phyloP scores from a whole-genome alignment of 805 yeast species.

The Wickerhamomyces bovis region DNA sequence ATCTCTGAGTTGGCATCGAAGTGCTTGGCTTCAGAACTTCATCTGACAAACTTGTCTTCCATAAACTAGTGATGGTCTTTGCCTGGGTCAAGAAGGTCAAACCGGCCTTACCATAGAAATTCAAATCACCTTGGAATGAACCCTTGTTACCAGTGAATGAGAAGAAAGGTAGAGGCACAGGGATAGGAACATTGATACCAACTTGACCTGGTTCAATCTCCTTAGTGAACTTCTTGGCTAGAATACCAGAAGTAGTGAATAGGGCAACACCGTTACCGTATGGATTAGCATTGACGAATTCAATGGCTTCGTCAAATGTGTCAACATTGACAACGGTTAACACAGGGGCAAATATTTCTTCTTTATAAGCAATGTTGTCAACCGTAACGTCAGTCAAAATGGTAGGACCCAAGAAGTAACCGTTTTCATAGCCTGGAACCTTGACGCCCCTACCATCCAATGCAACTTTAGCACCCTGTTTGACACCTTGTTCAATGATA shows the following conservation, averaged over 20 bases:
- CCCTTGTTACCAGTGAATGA: slow-evolving; percentile 74
- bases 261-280: slow-evolving; percentile 72
- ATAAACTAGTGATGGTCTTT: slow-evolving; percentile 65
- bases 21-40: slow-evolving; percentile 47
- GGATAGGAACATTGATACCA: slow-evolving; percentile 74
- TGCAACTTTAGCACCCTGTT: slow-evolving; percentile 51
- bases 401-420: slow-evolving; percentile 72
- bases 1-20: slow-evolving; percentile 57
- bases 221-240: slow-evolving; percentile 65
- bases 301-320: slow-evolving; percentile 67
- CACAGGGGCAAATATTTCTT: slow-evolving; percentile 75
- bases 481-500: slow-evolving; percentile 46
- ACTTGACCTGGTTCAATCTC: slow-evolving; percentile 71
- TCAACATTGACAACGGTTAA: slow-evolving; percentile 55
- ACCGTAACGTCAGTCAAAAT: slow-evolving; percentile 54
- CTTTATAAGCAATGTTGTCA: slow-evolving; percentile 61
- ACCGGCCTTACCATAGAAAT: slow-evolving; percentile 77
- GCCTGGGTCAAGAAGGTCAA: slow-evolving; percentile 65
- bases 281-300: slow-evolving; percentile 49
- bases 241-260: slow-evolving; percentile 63
- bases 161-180: slow-evolving; percentile 78
- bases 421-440: slow-evolving; percentile 46
- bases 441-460: slow-evolving; percentile 57
- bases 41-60: slow-evolving; percentile 51
- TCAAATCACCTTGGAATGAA: slow-evolving; percentile 72